phyloP scores from a whole-genome alignment of 768 basidiomycete genomes.

The Boletus insuetus region DNA sequence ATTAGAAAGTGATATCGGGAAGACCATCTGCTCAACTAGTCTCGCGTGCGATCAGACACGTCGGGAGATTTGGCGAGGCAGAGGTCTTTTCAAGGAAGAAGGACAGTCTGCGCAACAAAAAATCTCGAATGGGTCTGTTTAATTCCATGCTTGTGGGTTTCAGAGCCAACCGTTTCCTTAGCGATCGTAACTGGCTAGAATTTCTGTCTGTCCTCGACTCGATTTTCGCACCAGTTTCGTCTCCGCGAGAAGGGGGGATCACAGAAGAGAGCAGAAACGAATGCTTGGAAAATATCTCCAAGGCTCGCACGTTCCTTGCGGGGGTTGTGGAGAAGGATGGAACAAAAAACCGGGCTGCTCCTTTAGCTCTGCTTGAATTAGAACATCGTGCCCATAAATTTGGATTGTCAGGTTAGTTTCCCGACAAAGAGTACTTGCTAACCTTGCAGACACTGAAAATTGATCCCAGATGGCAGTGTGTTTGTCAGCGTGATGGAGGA shows the following conservation, averaged over 20 bases:
- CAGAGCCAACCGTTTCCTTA: conserved; percentile 28
- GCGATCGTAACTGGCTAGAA: conserved; percentile 86
- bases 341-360: conserved; percentile 67
- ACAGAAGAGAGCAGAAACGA: conserved; percentile 38
- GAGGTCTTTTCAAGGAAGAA: conserved; percentile 59
- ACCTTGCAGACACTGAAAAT: conserved; percentile 2
- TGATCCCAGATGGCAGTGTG: conserved; percentile 41
- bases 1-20: conserved; percentile 66
- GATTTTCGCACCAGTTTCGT: conserved; percentile 45
- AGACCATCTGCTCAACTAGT: conserved; percentile 64
- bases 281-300: conserved; percentile 38
- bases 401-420: conserved; percentile 41
- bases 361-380: conserved; percentile 73
- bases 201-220: conserved; percentile 74
- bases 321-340: conserved; percentile 65
- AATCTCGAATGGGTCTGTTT: conserved; percentile 57
- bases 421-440: not conserved
- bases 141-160: conserved; percentile 1
- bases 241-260: conserved; percentile 21
- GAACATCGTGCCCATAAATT: conserved; percentile 56
- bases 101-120: conserved; percentile 55
- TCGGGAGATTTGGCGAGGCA: conserved; percentile 62
- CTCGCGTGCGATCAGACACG: conserved; percentile 74
- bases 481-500: conserved; percentile 52
- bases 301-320: conserved; percentile 51